phyloP scores from a whole-genome alignment of 1,284 basidiomycete genomes.

The Gymnopus androsaceus region DNA sequence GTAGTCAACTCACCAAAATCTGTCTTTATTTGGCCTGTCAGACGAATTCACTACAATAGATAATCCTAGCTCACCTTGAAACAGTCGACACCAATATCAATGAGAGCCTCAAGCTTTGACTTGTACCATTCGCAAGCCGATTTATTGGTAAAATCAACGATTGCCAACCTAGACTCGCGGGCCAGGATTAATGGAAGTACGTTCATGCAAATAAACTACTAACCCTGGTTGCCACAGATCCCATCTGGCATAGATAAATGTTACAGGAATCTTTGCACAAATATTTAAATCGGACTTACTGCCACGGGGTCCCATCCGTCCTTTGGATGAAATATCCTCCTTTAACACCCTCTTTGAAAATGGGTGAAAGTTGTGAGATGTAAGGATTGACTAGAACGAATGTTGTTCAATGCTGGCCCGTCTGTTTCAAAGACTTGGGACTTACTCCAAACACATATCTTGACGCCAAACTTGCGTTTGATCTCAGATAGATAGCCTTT shows the following conservation, averaged over 20 bases:
- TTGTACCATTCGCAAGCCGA: constrained; percentile 68
- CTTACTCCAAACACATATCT: constrained; percentile 76
- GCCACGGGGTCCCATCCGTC: constrained; percentile 71
- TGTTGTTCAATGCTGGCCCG: background rate
- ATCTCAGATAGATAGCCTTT: constrained; percentile 66
- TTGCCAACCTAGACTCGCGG: too few species aligned
- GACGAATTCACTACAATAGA: background rate
- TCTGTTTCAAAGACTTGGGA: constrained; percentile 1
- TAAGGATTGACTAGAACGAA: constrained; percentile 59
- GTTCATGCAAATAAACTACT: too few species aligned
- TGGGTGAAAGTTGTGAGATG: constrained; percentile 67
- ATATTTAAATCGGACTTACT: constrained; percentile 42
- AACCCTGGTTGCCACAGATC: constrained; percentile 74
- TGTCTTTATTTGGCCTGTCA: constrained; percentile 41
- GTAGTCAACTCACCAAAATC: constrained; percentile 59
- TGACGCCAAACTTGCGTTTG: constrained; percentile 69
- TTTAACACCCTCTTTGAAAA: constrained; percentile 69
- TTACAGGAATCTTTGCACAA: constrained; percentile 2
- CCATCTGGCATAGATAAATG: constrained; percentile 43
- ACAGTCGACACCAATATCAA: constrained; percentile 71
- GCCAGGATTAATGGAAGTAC: too few species aligned
- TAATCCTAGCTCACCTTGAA: constrained; percentile 57
- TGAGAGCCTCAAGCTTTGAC: constrained; percentile 56
- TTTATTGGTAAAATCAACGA: constrained; percentile 76
- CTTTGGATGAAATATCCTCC: constrained; percentile 73